Evolutionary conservation across 352 stramenopile species (phyloP), one percentile per base, ranked within the genome.

Genomic region (Phytophthora idaei): DNA sequence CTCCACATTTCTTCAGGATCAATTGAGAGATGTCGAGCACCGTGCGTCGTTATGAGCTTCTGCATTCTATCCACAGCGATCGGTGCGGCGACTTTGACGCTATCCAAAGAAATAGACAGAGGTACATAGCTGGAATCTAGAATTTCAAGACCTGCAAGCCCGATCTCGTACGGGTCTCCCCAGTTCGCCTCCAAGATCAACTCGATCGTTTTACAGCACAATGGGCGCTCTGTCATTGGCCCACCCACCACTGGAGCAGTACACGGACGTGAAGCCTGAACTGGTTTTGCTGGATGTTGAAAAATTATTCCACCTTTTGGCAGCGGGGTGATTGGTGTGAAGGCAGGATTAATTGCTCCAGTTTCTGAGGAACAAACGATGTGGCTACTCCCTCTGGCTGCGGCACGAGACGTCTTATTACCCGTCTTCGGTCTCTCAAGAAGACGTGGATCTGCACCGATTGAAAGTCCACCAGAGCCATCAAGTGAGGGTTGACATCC

Each of bases 151-250:
- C 82, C 83, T 2, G 80, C 76, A 28, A 90, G 68, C 0, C 83
- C 81, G 11, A 89, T 77, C 47, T 91, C 80, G 59, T 89, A 86
- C 11, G 84, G 85, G 58, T 92, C 80, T 6, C 82, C 85, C 85
- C 78, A 92, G 46, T 90, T 92, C 47, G 81, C 83, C 49, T 90
- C 78, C 15, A 90, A 55, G 31, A 87, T 76, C 8, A 89, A 34
- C 41, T 80, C 77, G n/a, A 92, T 60, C 0, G 66, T 74, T 46
- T 81, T 75, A 39, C 83, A 89, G 7, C 45, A 65, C 10, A 90
- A 54, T 0, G 83, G 81, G 4, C 76, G 75, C 36, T 89, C 77
- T 25, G 44, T 72, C n/a, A 57, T 66, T 2, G 61, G 58, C 6
- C 84, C 83, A 29, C 74, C 76, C 8, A 80, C 59, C 25, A 92